Evolutionary conservation across 257 asterid genomes (phyloP).

Genomic region (Verbascum thapsus): DNA sequence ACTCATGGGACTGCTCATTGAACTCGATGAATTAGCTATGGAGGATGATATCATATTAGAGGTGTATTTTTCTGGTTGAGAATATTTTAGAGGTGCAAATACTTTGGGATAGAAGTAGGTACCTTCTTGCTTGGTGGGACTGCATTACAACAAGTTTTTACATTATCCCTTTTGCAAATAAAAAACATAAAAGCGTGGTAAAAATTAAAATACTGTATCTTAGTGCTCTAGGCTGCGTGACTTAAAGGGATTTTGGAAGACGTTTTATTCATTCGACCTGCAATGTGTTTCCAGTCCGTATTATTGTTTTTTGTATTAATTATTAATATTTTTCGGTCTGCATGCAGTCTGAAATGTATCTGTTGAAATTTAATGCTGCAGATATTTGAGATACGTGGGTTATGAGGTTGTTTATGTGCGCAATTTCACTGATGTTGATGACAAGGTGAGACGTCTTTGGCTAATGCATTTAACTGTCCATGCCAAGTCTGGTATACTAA

Average conservation of each 20-base stretch:
- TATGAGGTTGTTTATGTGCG: constrained; percentile 88
- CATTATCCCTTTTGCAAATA: background rate
- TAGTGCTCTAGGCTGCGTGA: constrained; percentile 1
- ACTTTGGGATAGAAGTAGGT: background rate
- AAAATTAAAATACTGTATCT: background rate
- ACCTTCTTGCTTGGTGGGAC: background rate
- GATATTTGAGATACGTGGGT: constrained; percentile 72
- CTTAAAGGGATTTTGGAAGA: constrained; percentile 3
- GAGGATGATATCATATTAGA: no score
- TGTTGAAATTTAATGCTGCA: constrained; percentile 29
- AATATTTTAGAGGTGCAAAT: background rate
- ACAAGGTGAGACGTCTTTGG: constrained; percentile 64
- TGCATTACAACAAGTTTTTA: background rate
- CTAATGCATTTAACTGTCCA: background rate
- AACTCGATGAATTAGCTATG: no score
- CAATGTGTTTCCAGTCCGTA: background rate
- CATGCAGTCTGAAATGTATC: constrained; percentile 8
- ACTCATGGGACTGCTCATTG: no score
- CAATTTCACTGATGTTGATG: constrained; percentile 91
- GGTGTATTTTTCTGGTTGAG: background rate
- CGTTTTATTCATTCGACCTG: background rate
- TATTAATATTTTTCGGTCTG: background rate
- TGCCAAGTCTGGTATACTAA: background rate
- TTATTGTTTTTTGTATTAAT: background rate
- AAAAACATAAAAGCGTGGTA: background rate